Conservation (phyloP, 495 filamentous ascomycete genomes). For the Aspergillus nanangensis region DNA sequence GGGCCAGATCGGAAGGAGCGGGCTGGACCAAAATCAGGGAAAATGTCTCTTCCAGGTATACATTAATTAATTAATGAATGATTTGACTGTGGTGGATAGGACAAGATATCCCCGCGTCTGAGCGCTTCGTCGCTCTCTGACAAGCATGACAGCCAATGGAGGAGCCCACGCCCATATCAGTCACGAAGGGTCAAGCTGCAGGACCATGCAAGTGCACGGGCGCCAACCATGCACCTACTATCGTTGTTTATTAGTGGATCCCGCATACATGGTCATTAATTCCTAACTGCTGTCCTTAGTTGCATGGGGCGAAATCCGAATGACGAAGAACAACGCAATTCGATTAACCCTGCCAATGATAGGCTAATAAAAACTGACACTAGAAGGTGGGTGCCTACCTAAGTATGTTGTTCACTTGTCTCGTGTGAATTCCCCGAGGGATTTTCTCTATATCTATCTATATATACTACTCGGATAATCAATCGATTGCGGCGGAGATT, state of each 20-base stretch:
- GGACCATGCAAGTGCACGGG: constrained; percentile 2
- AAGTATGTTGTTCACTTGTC: too few species aligned
- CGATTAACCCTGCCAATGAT: too few species aligned
- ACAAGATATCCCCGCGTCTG: background rate
- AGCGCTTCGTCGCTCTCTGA: too few species aligned
- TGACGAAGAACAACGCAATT: too few species aligned
- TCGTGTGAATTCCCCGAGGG: background rate
- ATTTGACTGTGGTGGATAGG: background rate
- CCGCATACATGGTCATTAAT: background rate
- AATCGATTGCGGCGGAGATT: background rate
- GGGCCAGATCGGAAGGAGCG: too few species aligned
- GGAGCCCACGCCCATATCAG: background rate
- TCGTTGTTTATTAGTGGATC: background rate
- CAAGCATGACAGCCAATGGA: background rate
- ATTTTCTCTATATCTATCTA: background rate
- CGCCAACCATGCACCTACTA: background rate
- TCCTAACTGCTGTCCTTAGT: background rate
- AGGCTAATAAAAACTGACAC: too few species aligned
- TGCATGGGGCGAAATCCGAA: background rate
- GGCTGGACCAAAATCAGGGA: too few species aligned
- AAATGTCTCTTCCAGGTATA: too few species aligned
- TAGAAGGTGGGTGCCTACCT: too few species aligned
- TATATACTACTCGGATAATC: background rate
- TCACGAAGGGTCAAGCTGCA: background rate
- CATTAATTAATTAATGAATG: too few species aligned